Percentiles rank a stretch among this genome's conserved stretches.
Conservation (phyloP, 2,329 filamentous ascomycete species). For the Xylaria sp. region DNA sequence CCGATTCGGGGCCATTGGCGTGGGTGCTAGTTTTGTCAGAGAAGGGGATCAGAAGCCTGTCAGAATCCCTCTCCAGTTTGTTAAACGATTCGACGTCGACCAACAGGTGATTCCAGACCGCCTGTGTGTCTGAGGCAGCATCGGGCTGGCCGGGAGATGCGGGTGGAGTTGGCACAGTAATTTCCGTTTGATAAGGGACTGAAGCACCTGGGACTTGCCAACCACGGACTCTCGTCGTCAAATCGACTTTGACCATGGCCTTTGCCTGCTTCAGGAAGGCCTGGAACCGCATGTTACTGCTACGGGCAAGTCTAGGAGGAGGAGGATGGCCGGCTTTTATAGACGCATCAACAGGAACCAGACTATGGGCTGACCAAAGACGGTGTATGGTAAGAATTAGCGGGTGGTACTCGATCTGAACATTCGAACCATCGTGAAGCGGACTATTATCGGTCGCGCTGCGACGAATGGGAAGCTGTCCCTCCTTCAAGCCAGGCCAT, state of each 20-base stretch:
- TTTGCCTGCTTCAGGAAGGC: slow-evolving; percentile 75
- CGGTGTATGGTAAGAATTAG: slow-evolving; percentile 82
- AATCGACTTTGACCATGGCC: slow-evolving; percentile 58
- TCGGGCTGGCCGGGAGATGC: slow-evolving; percentile 22
- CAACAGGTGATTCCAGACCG: slow-evolving; percentile 42
- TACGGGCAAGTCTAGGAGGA: slow-evolving; percentile 64
- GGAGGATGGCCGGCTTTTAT: slow-evolving; percentile 56
- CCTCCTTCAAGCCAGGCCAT: slow-evolving; percentile 74
- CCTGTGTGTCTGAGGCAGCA: slow-evolving; percentile 24
- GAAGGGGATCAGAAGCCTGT: slow-evolving; percentile 58
- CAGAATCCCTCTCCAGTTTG: slow-evolving; percentile 54
- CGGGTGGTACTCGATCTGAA: slow-evolving; percentile 79
- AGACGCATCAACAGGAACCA: slow-evolving; percentile 51
- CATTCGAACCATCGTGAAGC: slow-evolving; percentile 52
- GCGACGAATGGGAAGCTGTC: slow-evolving; percentile 67
- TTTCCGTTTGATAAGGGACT: slow-evolving; percentile 34
- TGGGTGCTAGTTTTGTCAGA: slow-evolving; percentile 65
- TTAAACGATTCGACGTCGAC: slow-evolving; percentile 60
- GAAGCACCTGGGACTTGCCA: slow-evolving; percentile 59
- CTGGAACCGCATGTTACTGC: slow-evolving; percentile 63
- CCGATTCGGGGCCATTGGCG: slow-evolving; percentile 67
- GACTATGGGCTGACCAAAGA: slow-evolving; percentile 58
- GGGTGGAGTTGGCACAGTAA: slow-evolving; percentile 34
- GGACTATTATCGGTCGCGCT: slow-evolving; percentile 70
- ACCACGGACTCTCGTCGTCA: slow-evolving; percentile 68